Evolutionary conservation across 2,329 filamentous ascomycete species (phyloP).

Genomic region (Elsinoe arachidis): DNA sequence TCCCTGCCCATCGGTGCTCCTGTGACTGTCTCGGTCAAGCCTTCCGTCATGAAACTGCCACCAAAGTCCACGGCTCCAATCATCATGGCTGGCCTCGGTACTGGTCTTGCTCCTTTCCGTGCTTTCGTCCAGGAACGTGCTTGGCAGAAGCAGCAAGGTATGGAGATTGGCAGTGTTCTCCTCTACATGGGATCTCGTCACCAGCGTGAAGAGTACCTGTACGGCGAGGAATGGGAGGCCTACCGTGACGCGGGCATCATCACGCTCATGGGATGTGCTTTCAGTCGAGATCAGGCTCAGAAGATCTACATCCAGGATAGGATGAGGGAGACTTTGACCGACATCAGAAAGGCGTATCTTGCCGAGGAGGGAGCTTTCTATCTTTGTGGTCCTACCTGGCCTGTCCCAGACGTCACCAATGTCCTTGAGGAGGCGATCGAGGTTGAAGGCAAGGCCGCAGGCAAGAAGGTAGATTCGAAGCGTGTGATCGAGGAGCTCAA

Average conservation of each 20-base stretch:
- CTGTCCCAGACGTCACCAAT: conserved; percentile 89
- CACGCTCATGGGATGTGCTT: conserved; percentile 84
- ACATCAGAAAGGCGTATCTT: conserved; percentile 81
- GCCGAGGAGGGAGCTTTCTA: conserved; percentile 88
- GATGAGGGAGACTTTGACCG: conserved; percentile 77
- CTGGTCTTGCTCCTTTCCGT: conserved; percentile 93
- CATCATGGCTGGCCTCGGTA: conserved; percentile 97
- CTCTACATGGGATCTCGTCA: conserved; percentile 95
- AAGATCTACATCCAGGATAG: conserved; percentile 99
- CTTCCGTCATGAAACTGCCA: conserved; percentile 98
- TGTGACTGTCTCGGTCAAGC: conserved; percentile 90
- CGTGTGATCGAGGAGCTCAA: conserved; percentile 97
- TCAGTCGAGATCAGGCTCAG: conserved; percentile 91
- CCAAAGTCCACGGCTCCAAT: conserved; percentile 77
- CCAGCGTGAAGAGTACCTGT: conserved; percentile 97
- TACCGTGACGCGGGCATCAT: conserved; percentile 94
- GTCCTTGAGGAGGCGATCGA: conserved; percentile 90
- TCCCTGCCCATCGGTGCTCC: conserved; percentile 63
- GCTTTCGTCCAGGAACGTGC: conserved; percentile 97
- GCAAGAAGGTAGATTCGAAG: conserved; percentile 72
- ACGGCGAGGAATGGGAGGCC: conserved; percentile 98
- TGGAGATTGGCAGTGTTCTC: conserved; percentile 85
- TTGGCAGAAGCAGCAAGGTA: conserved; percentile 94
- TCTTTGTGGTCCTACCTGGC: conserved; percentile 96
- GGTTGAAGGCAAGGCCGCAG: conserved; percentile 57